These are phyloP conservation scores for Rhodotorula toruloides DNA, from an alignment of 768 basidiomycete species.

Conservation along the genomic window DNA sequence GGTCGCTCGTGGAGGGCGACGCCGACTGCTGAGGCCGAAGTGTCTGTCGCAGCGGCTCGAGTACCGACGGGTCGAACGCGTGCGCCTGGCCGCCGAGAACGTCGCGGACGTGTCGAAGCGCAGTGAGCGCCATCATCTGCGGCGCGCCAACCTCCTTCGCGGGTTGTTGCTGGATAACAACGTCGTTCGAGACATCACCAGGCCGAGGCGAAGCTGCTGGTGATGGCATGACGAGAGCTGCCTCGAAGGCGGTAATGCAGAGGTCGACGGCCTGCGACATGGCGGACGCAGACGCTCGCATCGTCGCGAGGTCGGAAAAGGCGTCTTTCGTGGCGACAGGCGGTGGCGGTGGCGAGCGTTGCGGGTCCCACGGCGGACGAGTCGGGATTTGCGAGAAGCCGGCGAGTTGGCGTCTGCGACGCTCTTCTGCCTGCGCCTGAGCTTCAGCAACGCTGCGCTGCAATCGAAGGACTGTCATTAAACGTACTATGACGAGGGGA, in stretches of 20 bases:
- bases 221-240: constrained; percentile 4
- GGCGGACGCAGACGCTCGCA: constrained; percentile 6
- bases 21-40: too few species aligned
- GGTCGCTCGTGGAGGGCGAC: too few species aligned
- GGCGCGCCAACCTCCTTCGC: not conserved
- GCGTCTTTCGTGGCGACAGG: constrained; percentile 9
- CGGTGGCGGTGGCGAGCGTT: not conserved
- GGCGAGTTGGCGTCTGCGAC: not conserved
- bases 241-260: constrained; percentile 27
- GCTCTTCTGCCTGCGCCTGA: constrained; percentile 28
- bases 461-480: too few species aligned
- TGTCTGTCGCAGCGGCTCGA: too few species aligned
- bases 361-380: constrained; percentile 27
- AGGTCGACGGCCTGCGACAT: constrained; percentile 33
- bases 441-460: constrained; percentile 29
- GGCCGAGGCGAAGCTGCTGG: too few species aligned
- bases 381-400: constrained; percentile 36
- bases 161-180: too few species aligned
- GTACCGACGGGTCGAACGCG: constrained; percentile 17
- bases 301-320: constrained; percentile 23
- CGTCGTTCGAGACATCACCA: too few species aligned
- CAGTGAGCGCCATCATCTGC: constrained; percentile 27
- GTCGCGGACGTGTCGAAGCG: constrained; percentile 34
- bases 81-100: constrained; percentile 21
- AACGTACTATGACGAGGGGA: too few species aligned